Evolutionary conservation across 129 eudicot species (phyloP), one percentile per base, ranked within the genome.

Genomic region (Glebionis coronaria): DNA sequence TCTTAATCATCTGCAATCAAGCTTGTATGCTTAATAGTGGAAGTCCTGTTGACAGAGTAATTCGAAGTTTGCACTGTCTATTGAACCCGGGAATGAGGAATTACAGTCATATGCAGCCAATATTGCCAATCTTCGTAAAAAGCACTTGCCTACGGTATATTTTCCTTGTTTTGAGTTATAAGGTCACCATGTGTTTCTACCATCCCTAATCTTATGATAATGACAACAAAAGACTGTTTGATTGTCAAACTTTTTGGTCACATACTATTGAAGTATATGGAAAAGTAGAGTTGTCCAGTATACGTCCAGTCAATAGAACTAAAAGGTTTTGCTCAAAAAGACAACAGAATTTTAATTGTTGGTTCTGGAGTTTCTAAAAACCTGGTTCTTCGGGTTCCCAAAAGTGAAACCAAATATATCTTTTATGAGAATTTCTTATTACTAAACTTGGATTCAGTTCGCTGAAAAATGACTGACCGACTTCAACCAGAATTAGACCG

Each of bases 111-210:
- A 85, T 82, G 94, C 98, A 14, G 65, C 96, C 66, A 81, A 73
- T 40, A 59, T 92, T 15, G 80, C 91, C 57, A 75, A 80, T 65
- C 89, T 92, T 35, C 82, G 89, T 51, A 78, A 79, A 25, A 92
- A 92, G 84, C 85, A 91, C 54, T 66, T 88, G 74, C 95, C 98
- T 63, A 92, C 98, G 87, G 98, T 92, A 92, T 70, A 53, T 46
- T 84, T 70, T 20, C 5, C 29, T 58, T 11, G 46, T 27, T 45
- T 53, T 73, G 57, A 73, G 23, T 28, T 56, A 18, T 45, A 49
- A 27, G 9, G 4, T 44, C 54, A 45, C 45, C 21, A 70, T 18
- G 50, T 54, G 50, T 19, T 65, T 25, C 38, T 55, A 38, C 57
- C 42, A 53, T 63, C 50, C 56, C 50, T 16, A 20, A 27, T 64